These are phyloP conservation scores for Lentinus brumalis DNA, from an alignment of 768 basidiomycete species.

Conservation along the genomic window DNA sequence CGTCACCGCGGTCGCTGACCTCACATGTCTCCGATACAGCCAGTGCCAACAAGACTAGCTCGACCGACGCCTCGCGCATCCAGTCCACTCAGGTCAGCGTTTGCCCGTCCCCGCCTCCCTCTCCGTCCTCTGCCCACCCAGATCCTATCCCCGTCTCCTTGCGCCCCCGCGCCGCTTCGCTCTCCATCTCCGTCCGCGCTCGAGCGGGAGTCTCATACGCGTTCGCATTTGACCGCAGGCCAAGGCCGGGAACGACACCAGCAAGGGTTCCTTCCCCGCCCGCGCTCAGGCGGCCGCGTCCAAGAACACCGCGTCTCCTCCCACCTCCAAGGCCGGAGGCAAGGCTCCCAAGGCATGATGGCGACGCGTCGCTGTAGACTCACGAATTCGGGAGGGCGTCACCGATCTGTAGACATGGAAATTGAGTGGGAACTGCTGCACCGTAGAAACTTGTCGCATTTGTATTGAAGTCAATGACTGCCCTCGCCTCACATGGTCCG, in stretches of 20 bases:
- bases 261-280: slow-evolving; percentile 30
- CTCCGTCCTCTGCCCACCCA: neutral
- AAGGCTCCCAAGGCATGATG: slow-evolving; percentile 19
- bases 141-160: neutral
- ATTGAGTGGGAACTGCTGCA: no score
- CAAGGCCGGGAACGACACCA: slow-evolving; percentile 30
- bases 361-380: no score
- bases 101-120: neutral
- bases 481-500: neutral
- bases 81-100: slow-evolving; percentile 30
- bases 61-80: slow-evolving; percentile 28
- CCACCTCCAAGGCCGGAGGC: slow-evolving; percentile 16
- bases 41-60: slow-evolving; percentile 23
- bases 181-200: neutral
- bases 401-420: neutral
- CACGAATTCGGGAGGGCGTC: neutral
- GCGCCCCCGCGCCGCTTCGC: neutral
- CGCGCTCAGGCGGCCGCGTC: slow-evolving; percentile 28
- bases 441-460: neutral
- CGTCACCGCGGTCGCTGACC: neutral
- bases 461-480: neutral
- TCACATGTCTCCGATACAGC: neutral
- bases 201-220: slow-evolving; percentile 1
- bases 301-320: slow-evolving; percentile 20
- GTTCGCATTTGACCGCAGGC: slow-evolving; percentile 21